Conservation (phyloP, 2,329 filamentous ascomycete species). For the Orbilia ellipsospora region DNA sequence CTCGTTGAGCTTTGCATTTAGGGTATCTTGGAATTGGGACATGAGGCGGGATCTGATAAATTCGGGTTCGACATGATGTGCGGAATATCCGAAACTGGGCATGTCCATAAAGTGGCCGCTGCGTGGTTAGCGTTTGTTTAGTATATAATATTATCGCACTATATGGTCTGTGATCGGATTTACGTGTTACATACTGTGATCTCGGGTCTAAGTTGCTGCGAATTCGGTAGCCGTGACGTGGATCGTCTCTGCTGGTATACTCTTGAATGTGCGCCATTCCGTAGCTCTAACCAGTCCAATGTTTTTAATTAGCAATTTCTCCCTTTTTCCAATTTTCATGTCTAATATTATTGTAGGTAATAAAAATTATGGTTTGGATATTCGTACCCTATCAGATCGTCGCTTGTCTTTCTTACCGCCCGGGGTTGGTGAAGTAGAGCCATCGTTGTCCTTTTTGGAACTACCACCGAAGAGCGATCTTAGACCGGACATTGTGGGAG, state of each 20-base stretch:
- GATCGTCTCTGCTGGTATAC: constrained; percentile 26
- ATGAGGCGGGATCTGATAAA: constrained; percentile 34
- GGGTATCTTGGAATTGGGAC: constrained; percentile 24
- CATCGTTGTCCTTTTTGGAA: constrained; percentile 40
- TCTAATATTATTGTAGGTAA: background rate
- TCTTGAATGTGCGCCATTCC: constrained; percentile 38
- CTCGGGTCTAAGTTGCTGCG: constrained; percentile 32
- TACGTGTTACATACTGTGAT: constrained; percentile 20
- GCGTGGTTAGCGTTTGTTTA: no score
- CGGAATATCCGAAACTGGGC: constrained; percentile 3
- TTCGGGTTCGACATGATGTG: constrained; percentile 20
- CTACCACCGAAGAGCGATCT: constrained; percentile 4
- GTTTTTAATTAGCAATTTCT: no score
- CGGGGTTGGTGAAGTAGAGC: constrained; percentile 33
- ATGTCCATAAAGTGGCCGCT: constrained; percentile 44
- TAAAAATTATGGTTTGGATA: background rate
- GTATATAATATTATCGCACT: background rate
- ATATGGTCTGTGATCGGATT: background rate
- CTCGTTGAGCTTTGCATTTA: constrained; percentile 25
- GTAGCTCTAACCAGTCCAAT: constrained; percentile 4
- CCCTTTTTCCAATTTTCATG: background rate
- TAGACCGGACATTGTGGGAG: background rate
- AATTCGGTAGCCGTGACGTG: constrained; percentile 23
- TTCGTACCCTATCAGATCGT: constrained; percentile 31
- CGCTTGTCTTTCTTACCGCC: constrained; percentile 1